Percentiles rank a stretch among this genome's conserved stretches.
phyloP scores from a whole-genome alignment of 495 filamentous ascomycete species.

The Aspergillus haitiensis region DNA sequence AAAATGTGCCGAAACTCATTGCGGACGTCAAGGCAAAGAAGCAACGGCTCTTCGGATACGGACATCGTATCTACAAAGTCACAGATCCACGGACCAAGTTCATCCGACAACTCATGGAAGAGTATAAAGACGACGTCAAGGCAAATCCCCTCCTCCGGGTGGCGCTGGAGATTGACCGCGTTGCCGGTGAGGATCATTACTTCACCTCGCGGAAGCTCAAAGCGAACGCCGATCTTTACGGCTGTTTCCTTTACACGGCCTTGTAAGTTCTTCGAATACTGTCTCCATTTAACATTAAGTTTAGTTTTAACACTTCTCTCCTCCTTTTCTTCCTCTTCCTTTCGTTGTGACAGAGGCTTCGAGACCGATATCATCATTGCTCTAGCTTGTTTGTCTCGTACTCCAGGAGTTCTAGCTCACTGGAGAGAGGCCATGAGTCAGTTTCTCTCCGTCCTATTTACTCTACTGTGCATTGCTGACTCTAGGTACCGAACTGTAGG shows the following conservation, averaged over 20 bases:
- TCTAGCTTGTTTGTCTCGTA: background rate
- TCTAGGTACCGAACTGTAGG: no score
- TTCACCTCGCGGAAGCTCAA: slow-evolving; percentile 50
- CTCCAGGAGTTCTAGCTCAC: background rate
- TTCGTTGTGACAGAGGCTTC: background rate
- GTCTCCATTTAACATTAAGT: no score
- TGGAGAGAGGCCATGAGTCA: background rate
- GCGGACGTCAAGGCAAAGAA: slow-evolving; percentile 48
- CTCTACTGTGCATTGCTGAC: no score
- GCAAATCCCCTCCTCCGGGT: slow-evolving; percentile 46
- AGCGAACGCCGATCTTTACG: slow-evolving; percentile 56
- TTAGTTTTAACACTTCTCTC: no score
- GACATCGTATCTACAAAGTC: slow-evolving; percentile 54
- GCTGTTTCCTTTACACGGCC: slow-evolving; percentile 49
- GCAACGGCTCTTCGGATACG: slow-evolving; percentile 53
- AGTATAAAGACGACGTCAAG: slow-evolving; percentile 42
- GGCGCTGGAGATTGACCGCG: slow-evolving; percentile 50
- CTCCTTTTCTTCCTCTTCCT: background rate
- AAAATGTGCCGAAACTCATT: slow-evolving; percentile 44
- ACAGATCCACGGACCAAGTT: slow-evolving; percentile 47
- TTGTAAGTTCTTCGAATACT: slow-evolving; percentile 30
- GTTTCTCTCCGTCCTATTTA: background rate
- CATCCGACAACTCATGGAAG: slow-evolving; percentile 22
- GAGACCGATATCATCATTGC: background rate
- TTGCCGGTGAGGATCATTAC: slow-evolving; percentile 47